phyloP scores from a whole-genome alignment of 164 flowering plant species.

The Vitis riparia region DNA sequence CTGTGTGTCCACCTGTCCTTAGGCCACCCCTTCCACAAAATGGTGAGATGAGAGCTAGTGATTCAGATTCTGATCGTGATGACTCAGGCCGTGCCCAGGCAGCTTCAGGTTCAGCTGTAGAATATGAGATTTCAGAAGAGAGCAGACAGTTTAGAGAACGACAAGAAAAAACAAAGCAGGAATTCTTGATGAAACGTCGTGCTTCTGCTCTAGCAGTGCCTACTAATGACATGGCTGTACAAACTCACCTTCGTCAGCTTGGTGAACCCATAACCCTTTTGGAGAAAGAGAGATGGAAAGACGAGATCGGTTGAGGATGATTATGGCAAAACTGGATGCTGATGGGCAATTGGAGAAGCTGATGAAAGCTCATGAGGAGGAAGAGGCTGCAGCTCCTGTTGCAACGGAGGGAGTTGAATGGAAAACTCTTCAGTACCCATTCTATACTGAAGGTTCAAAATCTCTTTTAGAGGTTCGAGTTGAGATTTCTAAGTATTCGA shows the following conservation, averaged over 20 bases:
- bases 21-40: slow-evolving; percentile 45
- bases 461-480: slow-evolving; percentile 69
- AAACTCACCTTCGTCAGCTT: slow-evolving; percentile 83
- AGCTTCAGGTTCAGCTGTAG: slow-evolving; percentile 26
- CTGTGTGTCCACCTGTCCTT: slow-evolving; percentile 49
- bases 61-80: slow-evolving; percentile 62
- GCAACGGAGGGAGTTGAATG: slow-evolving; percentile 49
- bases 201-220: slow-evolving; percentile 95
- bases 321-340: slow-evolving; percentile 80
- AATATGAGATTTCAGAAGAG: slow-evolving; percentile 83
- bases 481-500: slow-evolving; percentile 71
- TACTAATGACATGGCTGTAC: slow-evolving; percentile 88
- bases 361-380: slow-evolving; percentile 91
- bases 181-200: slow-evolving; percentile 76
- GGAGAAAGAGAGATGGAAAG: slow-evolving; percentile 98
- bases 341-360: slow-evolving; percentile 91
- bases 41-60: slow-evolving; percentile 50
- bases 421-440: slow-evolving; percentile 78
- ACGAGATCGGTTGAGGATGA: slow-evolving; percentile 71
- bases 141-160: slow-evolving; percentile 71
- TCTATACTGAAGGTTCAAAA: slow-evolving; percentile 82
- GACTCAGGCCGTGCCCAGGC: slow-evolving; percentile 25
- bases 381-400: slow-evolving; percentile 62
- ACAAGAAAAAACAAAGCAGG: slow-evolving; percentile 83
- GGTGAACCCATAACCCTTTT: slow-evolving; percentile 88